Evolutionary conservation across 2,329 filamentous ascomycete genomes (phyloP).

Genomic region (Paecilomyces sp.): DNA sequence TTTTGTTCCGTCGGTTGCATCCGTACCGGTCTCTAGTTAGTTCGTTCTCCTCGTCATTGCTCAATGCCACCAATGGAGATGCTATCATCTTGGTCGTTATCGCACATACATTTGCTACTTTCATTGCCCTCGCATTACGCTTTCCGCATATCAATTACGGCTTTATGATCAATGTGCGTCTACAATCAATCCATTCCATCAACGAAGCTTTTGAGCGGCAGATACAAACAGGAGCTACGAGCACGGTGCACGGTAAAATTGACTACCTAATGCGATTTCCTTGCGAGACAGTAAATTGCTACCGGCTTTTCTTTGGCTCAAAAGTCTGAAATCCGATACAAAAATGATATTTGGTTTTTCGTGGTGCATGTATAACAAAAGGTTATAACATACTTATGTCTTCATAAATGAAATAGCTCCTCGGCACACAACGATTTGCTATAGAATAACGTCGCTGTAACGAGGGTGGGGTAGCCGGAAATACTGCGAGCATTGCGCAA

Average conservation of each 20-base stretch:
- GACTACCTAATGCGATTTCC: background rate
- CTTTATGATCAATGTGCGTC: background rate
- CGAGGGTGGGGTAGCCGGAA: too few species aligned
- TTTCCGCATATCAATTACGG: background rate
- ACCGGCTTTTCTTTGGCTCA: background rate
- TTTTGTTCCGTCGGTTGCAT: background rate
- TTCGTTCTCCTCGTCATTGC: background rate
- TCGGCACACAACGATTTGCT: too few species aligned
- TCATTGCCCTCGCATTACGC: background rate
- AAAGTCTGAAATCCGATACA: too few species aligned
- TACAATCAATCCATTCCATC: background rate
- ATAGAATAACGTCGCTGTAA: too few species aligned
- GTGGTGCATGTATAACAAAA: too few species aligned
- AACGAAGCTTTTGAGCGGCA: background rate
- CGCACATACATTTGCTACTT: background rate
- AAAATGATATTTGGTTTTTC: too few species aligned
- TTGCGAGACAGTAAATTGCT: background rate
- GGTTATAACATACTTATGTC: too few species aligned
- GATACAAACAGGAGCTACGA: background rate
- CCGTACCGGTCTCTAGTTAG: background rate
- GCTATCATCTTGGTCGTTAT: background rate
- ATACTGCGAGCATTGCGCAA: too few species aligned
- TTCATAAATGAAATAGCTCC: too few species aligned
- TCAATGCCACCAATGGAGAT: background rate
- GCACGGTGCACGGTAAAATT: background rate